phyloP scores from a whole-genome alignment of 1,284 basidiomycete species.

The Trametes sp. region DNA sequence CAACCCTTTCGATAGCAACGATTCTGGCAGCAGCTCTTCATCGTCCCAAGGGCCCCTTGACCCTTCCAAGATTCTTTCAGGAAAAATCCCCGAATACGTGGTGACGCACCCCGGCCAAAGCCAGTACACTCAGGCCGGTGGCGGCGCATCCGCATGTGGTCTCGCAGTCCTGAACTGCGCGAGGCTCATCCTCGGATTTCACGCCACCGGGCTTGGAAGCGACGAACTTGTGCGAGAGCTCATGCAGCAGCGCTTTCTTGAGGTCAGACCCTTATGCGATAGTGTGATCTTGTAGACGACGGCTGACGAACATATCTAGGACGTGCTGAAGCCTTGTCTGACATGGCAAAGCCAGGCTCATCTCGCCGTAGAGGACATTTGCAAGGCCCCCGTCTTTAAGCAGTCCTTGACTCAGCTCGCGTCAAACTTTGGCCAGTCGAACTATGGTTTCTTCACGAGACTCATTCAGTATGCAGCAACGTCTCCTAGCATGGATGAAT shows the following conservation, averaged over 20 bases:
- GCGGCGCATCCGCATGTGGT: conserved; percentile 59
- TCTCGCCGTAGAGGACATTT: conserved; percentile 60
- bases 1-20: background rate
- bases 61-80: conserved; percentile 9
- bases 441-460: conserved; percentile 48
- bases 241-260: conserved; percentile 19
- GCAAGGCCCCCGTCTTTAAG: conserved; percentile 43
- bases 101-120: conserved; percentile 35
- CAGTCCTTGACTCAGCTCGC: conserved; percentile 48
- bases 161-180: conserved; percentile 70
- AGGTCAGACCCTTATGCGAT: conserved; percentile 9
- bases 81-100: conserved; percentile 24
- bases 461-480: conserved; percentile 52
- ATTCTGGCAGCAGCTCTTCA: background rate
- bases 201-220: conserved; percentile 19
- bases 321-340: conserved; percentile 33
- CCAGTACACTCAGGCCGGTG: conserved; percentile 31
- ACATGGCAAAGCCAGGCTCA: conserved; percentile 60
- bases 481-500: background rate
- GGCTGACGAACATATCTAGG: conserved; percentile 22
- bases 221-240: conserved; percentile 19
- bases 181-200: conserved; percentile 49
- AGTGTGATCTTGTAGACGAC: background rate
- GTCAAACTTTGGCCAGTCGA: conserved; percentile 50
- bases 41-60: too few relatives aligned